A percentile compares a stretch with the other conserved stretches of the same genome.
Conservation (phyloP, 768 basidiomycete species). For the Kwoniella newhampshirensis region DNA sequence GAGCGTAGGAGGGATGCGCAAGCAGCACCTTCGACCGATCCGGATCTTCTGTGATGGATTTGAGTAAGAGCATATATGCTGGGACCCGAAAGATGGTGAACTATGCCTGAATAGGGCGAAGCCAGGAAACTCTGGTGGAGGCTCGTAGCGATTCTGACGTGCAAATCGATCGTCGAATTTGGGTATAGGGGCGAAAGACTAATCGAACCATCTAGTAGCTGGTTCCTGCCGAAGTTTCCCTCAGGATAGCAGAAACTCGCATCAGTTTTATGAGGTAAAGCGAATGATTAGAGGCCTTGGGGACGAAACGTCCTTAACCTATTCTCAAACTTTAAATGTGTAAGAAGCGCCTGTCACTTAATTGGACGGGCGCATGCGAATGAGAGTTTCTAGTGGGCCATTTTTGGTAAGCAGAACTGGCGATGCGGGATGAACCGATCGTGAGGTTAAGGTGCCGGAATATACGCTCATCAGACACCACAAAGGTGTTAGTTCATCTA, state of each 20-base stretch:
- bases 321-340: slow-evolving; percentile 71
- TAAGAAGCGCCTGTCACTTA: slow-evolving; percentile 60
- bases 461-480: slow-evolving; percentile 81
- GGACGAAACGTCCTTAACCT: slow-evolving; percentile 86
- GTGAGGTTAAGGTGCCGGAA: slow-evolving; percentile 65
- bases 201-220: slow-evolving; percentile 91
- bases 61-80: slow-evolving; percentile 79
- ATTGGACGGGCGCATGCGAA: slow-evolving; percentile 56
- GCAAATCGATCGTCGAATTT: slow-evolving; percentile 94
- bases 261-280: slow-evolving; percentile 61
- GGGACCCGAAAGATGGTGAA: slow-evolving; percentile 89
- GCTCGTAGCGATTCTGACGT: slow-evolving; percentile 94
- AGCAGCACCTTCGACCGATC: slow-evolving; percentile 74
- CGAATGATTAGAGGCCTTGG: slow-evolving; percentile 90
- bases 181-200: slow-evolving; percentile 95
- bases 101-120: slow-evolving; percentile 86
- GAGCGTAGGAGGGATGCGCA: slow-evolving; percentile 63
- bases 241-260: slow-evolving; percentile 67
- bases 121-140: slow-evolving; percentile 96
- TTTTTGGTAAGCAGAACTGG: slow-evolving; percentile 53
- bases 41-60: slow-evolving; percentile 70
- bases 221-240: slow-evolving; percentile 89
- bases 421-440: slow-evolving; percentile 66
- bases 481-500: slow-evolving; percentile 83
- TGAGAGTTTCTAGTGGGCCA: slow-evolving; percentile 72